Percentiles rank a stretch among this genome's conserved stretches.
Conservation (phyloP, 371 early-diverging fungal species). For the Lichtheimia ornata region DNA sequence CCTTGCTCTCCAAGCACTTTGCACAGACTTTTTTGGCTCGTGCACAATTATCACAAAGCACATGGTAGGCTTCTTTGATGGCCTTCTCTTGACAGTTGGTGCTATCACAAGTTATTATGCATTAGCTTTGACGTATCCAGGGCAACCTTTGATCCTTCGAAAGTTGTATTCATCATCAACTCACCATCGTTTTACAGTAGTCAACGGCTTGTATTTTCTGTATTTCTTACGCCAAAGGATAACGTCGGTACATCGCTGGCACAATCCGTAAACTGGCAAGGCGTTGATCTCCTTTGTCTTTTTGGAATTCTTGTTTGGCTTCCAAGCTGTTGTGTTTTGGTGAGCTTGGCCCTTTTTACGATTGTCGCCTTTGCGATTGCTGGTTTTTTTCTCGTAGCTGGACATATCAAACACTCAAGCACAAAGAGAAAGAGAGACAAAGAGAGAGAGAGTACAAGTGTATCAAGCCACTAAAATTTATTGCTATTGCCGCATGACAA, state of each 20-base stretch:
- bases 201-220: conserved; percentile 96
- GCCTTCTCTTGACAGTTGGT: conserved; percentile 76
- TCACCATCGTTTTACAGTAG: conserved; percentile 88
- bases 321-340: conserved; percentile 88
- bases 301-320: conserved; percentile 84
- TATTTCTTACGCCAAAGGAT: conserved; percentile 91
- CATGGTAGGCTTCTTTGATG: conserved; percentile 94
- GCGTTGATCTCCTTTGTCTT: conserved; percentile 75
- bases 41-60: conserved; percentile 90
- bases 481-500: conserved; percentile 24
- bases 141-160: too few relatives aligned
- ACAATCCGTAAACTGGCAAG: conserved; percentile 87
- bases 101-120: conserved; percentile 13
- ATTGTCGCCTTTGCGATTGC: conserved; percentile 58
- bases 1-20: conserved; percentile 81
- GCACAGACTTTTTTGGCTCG: conserved; percentile 83
- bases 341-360: conserved; percentile 84
- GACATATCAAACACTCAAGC: conserved; percentile 12
- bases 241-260: conserved; percentile 88
- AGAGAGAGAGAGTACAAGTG: neutral
- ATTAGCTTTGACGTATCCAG: too few relatives aligned
- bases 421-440: neutral
- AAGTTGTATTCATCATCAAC: neutral
- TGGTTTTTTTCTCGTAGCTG: conserved; percentile 42
- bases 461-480: conserved; percentile 1